phyloP scores from a whole-genome alignment of 805 yeast genomes.

The Candida hispaniensis region DNA sequence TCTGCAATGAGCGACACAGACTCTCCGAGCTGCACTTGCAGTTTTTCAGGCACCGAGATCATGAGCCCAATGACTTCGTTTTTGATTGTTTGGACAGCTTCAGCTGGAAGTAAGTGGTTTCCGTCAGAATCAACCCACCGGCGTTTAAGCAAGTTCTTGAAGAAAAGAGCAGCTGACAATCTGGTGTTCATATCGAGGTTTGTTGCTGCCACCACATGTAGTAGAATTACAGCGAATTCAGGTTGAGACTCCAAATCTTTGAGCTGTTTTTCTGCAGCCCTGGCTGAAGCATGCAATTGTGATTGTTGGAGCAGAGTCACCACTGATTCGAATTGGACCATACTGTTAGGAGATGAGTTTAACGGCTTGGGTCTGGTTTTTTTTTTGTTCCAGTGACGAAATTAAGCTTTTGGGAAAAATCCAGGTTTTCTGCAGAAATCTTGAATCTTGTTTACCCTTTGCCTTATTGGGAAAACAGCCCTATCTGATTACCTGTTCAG shows the following conservation, averaged over 20 bases:
- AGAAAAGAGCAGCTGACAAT: conserved; percentile 80
- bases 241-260: conserved; percentile 50
- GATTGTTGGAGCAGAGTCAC: conserved; percentile 14
- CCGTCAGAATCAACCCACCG: conserved; percentile 92
- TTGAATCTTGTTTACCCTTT: not conserved
- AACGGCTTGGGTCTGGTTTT: not conserved
- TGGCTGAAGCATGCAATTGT: conserved; percentile 12
- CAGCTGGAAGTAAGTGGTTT: conserved; percentile 45
- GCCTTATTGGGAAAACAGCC: too few species aligned
- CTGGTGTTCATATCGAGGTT: conserved; percentile 47
- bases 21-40: conserved; percentile 93
- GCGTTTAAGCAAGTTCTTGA: conserved; percentile 75
- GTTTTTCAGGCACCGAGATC: conserved; percentile 60
- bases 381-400: not conserved
- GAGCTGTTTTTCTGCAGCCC: conserved; percentile 44
- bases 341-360: conserved; percentile 3
- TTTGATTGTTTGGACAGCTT: conserved; percentile 62
- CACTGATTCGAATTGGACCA: conserved; percentile 12
- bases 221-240: conserved; percentile 65
- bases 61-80: conserved; percentile 71
- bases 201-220: conserved; percentile 65
- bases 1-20: conserved; percentile 88
- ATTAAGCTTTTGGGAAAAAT: not conserved
- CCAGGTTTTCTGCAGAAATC: not conserved
- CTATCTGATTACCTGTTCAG: conserved; percentile 19